Base-by-base conservation (phyloP, 192 early-diverging fungal species). In the Neocallimastix lanati region DNA sequence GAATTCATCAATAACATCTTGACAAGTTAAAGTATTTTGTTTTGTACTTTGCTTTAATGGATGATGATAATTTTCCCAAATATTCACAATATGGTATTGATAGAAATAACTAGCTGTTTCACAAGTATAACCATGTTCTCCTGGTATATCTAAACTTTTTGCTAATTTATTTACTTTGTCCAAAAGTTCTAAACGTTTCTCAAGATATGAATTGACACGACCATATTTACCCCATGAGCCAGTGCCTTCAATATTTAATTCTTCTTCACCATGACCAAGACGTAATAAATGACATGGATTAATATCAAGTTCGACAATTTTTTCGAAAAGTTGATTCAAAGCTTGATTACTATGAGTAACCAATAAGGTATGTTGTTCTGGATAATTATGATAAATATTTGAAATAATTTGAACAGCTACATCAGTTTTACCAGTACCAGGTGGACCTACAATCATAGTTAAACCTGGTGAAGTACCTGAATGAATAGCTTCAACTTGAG, bases 341-440 rank as follows among this genome's bases (percentile, higher is more conserved):
- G 97, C 97, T 84, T 98, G 96, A 84, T 99, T 99, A 67, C 94
- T 96, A 82, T 97, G 95, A 5, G 98, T 97, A 16, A 99, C 87
- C 7, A 99, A 84, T 28, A 99, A 88, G 21, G 92, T 98, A 76
- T 94, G 96, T 82, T 98, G 92, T 18, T 91, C 85, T 1, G 96
- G 95, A 81, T 85, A 90, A 79, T 93, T 94, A 86, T 97, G 95
- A 83, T 99, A 99, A 40, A 98, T 84, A 80, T 97, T 98, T 83
- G 94, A 88, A 80, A 98, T 93, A 28, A 96, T 95, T 84, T 99
- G 96, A 15, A 96, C 98, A 1, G 98, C 96, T 6, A 96, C 93
- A 83, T 98, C 96, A 1, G 97, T 98, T 83, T 99, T 99, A 77
- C 98, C 98, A 12, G 98, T 96, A 76, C 98, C 98, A 15, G 98